Percentiles rank a stretch among this genome's conserved stretches.
Conservation (phyloP, 2,329 filamentous ascomycete genomes). For the Nannizzia gypsea region DNA sequence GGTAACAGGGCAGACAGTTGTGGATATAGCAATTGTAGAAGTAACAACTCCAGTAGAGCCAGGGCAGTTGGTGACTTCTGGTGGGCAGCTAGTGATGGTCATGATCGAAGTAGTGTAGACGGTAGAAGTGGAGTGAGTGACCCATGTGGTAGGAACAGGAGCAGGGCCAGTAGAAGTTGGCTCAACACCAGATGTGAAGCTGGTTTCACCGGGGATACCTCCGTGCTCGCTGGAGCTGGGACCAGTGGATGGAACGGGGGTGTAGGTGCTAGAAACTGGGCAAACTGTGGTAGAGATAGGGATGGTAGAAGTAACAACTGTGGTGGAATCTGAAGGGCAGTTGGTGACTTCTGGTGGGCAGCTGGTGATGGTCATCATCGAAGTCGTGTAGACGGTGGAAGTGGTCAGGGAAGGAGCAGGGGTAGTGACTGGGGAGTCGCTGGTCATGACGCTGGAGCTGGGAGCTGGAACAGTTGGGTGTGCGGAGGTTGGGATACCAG, state of each 20-base stretch:
- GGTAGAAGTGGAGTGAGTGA: slow-evolving; percentile 25
- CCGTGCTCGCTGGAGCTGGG: not conserved
- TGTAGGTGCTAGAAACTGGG: slow-evolving; percentile 29
- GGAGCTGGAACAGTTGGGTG: slow-evolving; percentile 18
- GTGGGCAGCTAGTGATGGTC: slow-evolving; percentile 31
- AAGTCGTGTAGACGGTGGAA: slow-evolving; percentile 30
- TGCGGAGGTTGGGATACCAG: not conserved
- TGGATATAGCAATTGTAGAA: slow-evolving; percentile 45
- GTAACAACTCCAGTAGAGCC: slow-evolving; percentile 40
- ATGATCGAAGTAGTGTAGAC: slow-evolving; percentile 27
- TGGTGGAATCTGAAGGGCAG: slow-evolving; percentile 43
- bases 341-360: slow-evolving; percentile 32
- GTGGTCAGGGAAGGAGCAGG: no score
- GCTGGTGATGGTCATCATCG: slow-evolving; percentile 29
- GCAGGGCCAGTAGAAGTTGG: not conserved
- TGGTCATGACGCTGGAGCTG: slow-evolving; percentile 38
- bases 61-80: slow-evolving; percentile 40
- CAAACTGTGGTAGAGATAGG: slow-evolving; percentile 46
- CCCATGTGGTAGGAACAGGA: slow-evolving; percentile 8
- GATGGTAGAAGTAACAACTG: slow-evolving; percentile 43
- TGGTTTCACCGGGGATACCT: not conserved
- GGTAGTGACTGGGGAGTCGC: slow-evolving; percentile 46
- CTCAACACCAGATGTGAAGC: not conserved
- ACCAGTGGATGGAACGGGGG: not conserved
- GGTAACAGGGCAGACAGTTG: slow-evolving; percentile 46